phyloP scores from a whole-genome alignment of 2,329 filamentous ascomycete genomes.

The Aspergillus sp. region DNA sequence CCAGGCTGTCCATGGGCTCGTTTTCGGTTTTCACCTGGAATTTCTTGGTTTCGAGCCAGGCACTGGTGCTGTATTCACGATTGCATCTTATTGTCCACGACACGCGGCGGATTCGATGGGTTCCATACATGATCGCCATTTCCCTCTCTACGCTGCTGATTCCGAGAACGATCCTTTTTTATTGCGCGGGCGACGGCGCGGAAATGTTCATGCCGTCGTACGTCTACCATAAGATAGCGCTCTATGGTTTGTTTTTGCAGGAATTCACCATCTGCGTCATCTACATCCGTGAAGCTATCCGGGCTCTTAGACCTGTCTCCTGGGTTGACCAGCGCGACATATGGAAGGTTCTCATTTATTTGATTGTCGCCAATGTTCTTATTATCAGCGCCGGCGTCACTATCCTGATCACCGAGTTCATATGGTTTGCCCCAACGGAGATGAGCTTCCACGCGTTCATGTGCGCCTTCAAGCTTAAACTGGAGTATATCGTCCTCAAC shows the following conservation, averaged over 20 bases:
- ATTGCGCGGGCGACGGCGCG: conserved; percentile 19
- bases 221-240: conserved; percentile 41
- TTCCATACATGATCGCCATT: conserved; percentile 15
- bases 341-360: conserved; percentile 32
- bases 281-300: conserved; percentile 43
- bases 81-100: conserved; percentile 33
- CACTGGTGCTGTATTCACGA: conserved; percentile 37
- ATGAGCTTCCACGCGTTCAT: conserved; percentile 29
- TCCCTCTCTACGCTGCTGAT: neutral
- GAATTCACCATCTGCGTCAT: conserved; percentile 42
- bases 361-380: conserved; percentile 36
- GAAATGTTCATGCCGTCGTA: neutral
- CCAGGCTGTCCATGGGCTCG: neutral
- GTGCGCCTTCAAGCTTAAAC: conserved; percentile 37
- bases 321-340: conserved; percentile 25
- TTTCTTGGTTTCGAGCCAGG: conserved; percentile 31
- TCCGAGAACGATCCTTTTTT: neutral
- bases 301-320: conserved; percentile 23
- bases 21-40: conserved; percentile 21
- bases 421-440: conserved; percentile 26
- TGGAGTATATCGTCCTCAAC: conserved; percentile 35
- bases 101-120: conserved; percentile 20
- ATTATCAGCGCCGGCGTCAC: conserved; percentile 31
- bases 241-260: conserved; percentile 42
- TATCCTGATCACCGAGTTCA: conserved; percentile 26